Evolutionary conservation across 148 eudicot species (phyloP).

Genomic region (Pharnaceum exiguum): DNA sequence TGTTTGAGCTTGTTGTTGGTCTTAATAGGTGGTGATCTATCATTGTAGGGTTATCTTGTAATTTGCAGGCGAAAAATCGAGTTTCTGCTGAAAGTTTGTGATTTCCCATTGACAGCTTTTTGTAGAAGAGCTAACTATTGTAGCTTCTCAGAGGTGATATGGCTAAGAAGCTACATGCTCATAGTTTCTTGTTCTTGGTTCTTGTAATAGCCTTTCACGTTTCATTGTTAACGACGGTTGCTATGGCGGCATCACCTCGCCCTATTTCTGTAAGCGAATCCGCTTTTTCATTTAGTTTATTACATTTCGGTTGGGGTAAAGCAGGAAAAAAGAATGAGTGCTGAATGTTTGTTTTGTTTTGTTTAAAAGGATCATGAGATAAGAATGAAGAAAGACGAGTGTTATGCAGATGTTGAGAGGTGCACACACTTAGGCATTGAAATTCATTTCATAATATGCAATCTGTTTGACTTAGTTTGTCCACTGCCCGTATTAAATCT

Average conservation of each 20-base stretch:
- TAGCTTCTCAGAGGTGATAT: constrained; percentile 5
- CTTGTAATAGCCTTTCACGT: constrained; percentile 25
- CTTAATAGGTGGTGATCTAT: too few species aligned
- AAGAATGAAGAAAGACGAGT: constrained; percentile 59
- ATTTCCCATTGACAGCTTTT: too few species aligned
- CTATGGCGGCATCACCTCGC: constrained; percentile 50
- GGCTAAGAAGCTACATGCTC: constrained; percentile 9
- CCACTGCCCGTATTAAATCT: background rate
- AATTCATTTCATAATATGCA: background rate
- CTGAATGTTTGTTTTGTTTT: too few species aligned
- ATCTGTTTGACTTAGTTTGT: background rate
- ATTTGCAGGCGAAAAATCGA: too few species aligned
- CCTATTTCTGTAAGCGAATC: constrained; percentile 67
- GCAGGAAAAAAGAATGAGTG: too few species aligned
- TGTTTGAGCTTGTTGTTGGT: too few species aligned
- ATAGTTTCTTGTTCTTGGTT: constrained; percentile 8
- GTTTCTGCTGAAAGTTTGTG: too few species aligned
- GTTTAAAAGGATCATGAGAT: constrained; percentile 69
- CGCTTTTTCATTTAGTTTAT: constrained; percentile 1
- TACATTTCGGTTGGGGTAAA: too few species aligned
- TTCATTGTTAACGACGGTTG: constrained; percentile 16
- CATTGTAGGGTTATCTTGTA: too few species aligned
- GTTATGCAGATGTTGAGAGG: constrained; percentile 80
- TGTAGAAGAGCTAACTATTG: too few species aligned
- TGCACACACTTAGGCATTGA: constrained; percentile 9